A percentile compares a stretch with the other conserved stretches of the same genome.
Conservation (phyloP, 108 stramenopile species). For the Phaeodactylum tricornutum region DNA sequence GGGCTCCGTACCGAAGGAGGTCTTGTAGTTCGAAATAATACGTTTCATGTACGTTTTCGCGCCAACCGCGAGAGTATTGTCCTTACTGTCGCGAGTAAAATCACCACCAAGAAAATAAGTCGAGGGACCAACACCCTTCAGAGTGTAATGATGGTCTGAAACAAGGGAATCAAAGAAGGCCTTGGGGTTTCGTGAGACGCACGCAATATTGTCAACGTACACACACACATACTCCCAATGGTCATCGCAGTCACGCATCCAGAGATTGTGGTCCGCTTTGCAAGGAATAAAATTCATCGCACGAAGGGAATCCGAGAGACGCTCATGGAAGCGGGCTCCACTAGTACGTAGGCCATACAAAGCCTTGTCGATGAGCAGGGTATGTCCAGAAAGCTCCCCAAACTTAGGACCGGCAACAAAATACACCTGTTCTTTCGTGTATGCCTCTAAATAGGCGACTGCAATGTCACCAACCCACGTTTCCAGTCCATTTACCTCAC, state of each 20-base stretch:
- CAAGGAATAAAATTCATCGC: constrained; percentile 21
- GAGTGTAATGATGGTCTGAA: constrained; percentile 7
- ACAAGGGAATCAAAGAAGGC: constrained; percentile 7
- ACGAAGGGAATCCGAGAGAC: constrained; percentile 7
- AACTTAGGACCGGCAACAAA: constrained; percentile 14
- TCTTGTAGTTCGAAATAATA: no score
- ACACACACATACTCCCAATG: constrained; percentile 16
- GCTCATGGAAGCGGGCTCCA: neutral
- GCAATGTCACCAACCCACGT: constrained; percentile 11
- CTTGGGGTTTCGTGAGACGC: constrained; percentile 7
- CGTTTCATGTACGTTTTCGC: no score
- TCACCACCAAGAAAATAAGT: constrained; percentile 21
- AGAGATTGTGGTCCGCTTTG: constrained; percentile 21
- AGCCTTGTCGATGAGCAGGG: constrained; percentile 8
- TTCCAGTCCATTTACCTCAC: constrained; percentile 4
- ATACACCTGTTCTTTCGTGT: constrained; percentile 14
- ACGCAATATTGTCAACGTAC: constrained; percentile 19
- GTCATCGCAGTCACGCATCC: constrained; percentile 12
- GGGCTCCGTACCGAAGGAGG: no score
- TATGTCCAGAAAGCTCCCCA: constrained; percentile 4
- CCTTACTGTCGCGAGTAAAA: constrained; percentile 15
- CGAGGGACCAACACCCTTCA: constrained; percentile 20
- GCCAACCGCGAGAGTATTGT: no score
- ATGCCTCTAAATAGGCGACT: constrained; percentile 12
- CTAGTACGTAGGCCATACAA: constrained; percentile 13